Conservation (phyloP, 768 basidiomycete genomes). For the Myochromella boudieri region DNA sequence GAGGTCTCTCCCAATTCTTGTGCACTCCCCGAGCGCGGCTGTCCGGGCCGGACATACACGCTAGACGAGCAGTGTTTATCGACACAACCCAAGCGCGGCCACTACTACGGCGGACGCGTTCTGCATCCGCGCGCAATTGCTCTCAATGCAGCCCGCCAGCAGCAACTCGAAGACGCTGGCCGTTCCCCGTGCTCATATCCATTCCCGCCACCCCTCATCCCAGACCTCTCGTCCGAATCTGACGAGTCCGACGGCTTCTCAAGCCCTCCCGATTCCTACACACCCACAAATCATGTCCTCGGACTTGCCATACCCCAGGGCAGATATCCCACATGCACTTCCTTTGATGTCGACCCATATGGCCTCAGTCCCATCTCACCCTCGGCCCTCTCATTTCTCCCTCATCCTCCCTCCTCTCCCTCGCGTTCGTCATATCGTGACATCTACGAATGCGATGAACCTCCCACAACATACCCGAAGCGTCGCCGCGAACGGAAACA, state of each 20-base stretch:
- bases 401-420: conserved; percentile 30
- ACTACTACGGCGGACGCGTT: conserved; percentile 32
- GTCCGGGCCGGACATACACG: conserved; percentile 68
- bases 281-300: conserved; percentile 19
- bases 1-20: conserved; percentile 70
- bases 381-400: conserved; percentile 35
- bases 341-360: conserved; percentile 18
- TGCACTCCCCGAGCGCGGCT: conserved; percentile 76
- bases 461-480: conserved; percentile 17
- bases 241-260: conserved; percentile 63
- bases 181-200: conserved; percentile 19
- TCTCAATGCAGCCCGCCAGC: conserved; percentile 17
- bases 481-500: conserved; percentile 31
- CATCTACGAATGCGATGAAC: conserved; percentile 13
- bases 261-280: conserved; percentile 26
- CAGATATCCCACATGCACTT: conserved; percentile 7
- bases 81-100: conserved; percentile 14
- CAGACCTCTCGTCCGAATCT: conserved; percentile 62
- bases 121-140: conserved; percentile 46
- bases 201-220: conserved; percentile 52
- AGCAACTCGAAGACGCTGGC: conserved; percentile 14
- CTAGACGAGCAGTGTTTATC: conserved; percentile 35
- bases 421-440: conserved; percentile 13
- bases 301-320: conserved; percentile 28
- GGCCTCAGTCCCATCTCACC: conserved; percentile 13